phyloP scores from a whole-genome alignment of 192 early-diverging fungal species.

The Gigaspora rosea region DNA sequence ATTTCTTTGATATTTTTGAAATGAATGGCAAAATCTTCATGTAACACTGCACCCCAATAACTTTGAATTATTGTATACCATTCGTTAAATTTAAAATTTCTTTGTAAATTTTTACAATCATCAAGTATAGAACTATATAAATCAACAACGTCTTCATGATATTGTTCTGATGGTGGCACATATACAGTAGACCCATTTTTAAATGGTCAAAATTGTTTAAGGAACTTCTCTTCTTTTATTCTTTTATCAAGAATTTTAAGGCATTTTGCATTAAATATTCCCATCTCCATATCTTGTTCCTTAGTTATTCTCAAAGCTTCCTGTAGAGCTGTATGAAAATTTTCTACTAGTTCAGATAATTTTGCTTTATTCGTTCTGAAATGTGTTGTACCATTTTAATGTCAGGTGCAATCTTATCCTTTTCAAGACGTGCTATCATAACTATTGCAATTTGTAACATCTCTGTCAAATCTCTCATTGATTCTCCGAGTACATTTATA shows the following conservation, averaged over 20 bases:
- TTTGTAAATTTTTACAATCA: slow-evolving; percentile 23
- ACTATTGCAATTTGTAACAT: slow-evolving; percentile 34
- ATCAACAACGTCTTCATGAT: slow-evolving; percentile 30
- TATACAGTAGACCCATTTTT: slow-evolving; percentile 30
- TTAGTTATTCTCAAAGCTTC: slow-evolving; percentile 25
- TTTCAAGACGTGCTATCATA: slow-evolving; percentile 32
- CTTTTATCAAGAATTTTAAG: slow-evolving; percentile 26
- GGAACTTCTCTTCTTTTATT: slow-evolving; percentile 22
- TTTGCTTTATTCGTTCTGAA: slow-evolving; percentile 20
- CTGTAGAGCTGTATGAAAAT: slow-evolving; percentile 20
- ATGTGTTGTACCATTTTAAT: slow-evolving; percentile 34
- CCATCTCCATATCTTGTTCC: slow-evolving; percentile 26
- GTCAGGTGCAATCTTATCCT: slow-evolving; percentile 29
- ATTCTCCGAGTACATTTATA: slow-evolving; percentile 31
- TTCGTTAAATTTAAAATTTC: too few relatives aligned
- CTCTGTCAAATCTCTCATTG: slow-evolving; percentile 26
- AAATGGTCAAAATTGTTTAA: slow-evolving; percentile 31
- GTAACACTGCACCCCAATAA: slow-evolving; percentile 9
- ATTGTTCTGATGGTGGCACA: slow-evolving; percentile 34
- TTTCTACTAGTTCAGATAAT: slow-evolving; percentile 3
- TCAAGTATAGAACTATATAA: slow-evolving; percentile 15
- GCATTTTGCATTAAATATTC: slow-evolving; percentile 11
- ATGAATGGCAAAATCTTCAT: slow-evolving; percentile 25
- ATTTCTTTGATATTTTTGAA: slow-evolving; percentile 33
- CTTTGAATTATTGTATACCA: too few relatives aligned